These are phyloP conservation scores for Boletus fagicola DNA, from an alignment of 768 basidiomycete species.

Conservation along the genomic window DNA sequence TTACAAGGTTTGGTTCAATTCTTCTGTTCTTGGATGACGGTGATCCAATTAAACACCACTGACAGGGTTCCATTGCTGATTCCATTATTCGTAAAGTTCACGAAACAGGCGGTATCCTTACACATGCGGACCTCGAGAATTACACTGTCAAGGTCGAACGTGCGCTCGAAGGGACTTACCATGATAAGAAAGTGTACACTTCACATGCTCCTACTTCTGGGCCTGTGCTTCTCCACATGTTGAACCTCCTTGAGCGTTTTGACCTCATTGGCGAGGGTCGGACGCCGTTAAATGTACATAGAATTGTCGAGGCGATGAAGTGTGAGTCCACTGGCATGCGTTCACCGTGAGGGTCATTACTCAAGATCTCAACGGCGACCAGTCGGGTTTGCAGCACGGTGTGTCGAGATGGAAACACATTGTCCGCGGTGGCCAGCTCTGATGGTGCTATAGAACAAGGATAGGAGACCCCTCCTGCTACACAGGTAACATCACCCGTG, in stretches of 20 bases:
- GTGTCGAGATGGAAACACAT: slow-evolving; percentile 12
- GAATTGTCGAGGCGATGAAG: slow-evolving; percentile 82
- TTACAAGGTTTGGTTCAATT: slow-evolving; percentile 56
- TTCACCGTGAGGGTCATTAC: slow-evolving; percentile 12
- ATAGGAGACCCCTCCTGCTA: slow-evolving; percentile 74
- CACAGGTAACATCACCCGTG: slow-evolving; percentile 50
- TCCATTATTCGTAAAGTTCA: slow-evolving; percentile 69
- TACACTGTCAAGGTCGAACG: slow-evolving; percentile 68
- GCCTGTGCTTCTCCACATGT: slow-evolving; percentile 85
- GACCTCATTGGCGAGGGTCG: slow-evolving; percentile 46
- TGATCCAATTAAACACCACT: slow-evolving; percentile 14
- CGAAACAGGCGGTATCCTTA: slow-evolving; percentile 76
- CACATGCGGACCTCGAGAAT: slow-evolving; percentile 65
- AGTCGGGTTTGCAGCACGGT: slow-evolving; percentile 69
- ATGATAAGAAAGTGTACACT: slow-evolving; percentile 78
- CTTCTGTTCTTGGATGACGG: slow-evolving; percentile 7
- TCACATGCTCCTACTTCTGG: slow-evolving; percentile 84
- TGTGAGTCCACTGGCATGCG: slow-evolving; percentile 44
- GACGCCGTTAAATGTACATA: slow-evolving; percentile 69
- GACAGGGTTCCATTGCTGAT: slow-evolving; percentile 77
- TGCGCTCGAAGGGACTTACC: slow-evolving; percentile 78
- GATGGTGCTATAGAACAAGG: slow-evolving; percentile 56
- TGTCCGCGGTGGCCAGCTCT: slow-evolving; percentile 7
- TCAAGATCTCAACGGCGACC: slow-evolving; percentile 6
- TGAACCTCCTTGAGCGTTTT: slow-evolving; percentile 88